Percentiles rank a stretch among this genome's conserved stretches.
Evolutionary conservation across 495 filamentous ascomycete species (phyloP).

Genomic region (Hypoxylon fragiforme): DNA sequence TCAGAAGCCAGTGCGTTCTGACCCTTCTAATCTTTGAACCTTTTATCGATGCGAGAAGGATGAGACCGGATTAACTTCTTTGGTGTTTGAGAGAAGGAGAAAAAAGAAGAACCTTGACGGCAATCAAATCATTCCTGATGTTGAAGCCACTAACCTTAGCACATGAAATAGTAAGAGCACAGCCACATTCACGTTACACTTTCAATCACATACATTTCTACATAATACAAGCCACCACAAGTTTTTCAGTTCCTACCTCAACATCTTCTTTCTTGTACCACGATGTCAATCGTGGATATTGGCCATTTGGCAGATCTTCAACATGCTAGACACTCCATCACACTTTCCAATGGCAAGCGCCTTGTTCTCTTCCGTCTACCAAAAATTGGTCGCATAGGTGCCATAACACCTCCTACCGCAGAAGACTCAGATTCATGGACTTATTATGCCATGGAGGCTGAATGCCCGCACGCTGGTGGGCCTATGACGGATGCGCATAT

Average conservation of each 20-base stretch:
- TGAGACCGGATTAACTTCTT: conserved; percentile 11
- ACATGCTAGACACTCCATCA: conserved; percentile 53
- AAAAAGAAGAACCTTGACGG: no score
- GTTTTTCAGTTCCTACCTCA: no score
- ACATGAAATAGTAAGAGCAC: no score
- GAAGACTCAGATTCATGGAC: conserved; percentile 47
- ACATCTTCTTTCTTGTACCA: no score
- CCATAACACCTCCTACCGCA: conserved; percentile 40
- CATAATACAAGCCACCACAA: no score
- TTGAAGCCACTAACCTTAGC: no score
- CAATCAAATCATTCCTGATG: no score
- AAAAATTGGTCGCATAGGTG: conserved; percentile 42
- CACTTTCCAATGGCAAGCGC: conserved; percentile 54
- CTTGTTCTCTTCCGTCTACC: conserved; percentile 56
- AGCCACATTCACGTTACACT: no score
- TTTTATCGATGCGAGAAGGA: conserved; percentile 1
- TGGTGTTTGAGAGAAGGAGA: no score
- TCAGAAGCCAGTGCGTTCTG: conserved; percentile 1
- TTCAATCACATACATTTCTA: no score
- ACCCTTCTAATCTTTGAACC: background rate
- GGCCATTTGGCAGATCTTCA: conserved; percentile 43
- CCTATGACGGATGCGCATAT: conserved; percentile 55
- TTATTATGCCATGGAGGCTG: conserved; percentile 58
- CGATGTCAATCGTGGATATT: conserved; percentile 42
- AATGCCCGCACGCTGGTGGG: conserved; percentile 57